Evolutionary conservation across 139 green algal species (phyloP), one percentile per base, ranked within the genome.

Genomic region (Ostreobium quekettii): DNA sequence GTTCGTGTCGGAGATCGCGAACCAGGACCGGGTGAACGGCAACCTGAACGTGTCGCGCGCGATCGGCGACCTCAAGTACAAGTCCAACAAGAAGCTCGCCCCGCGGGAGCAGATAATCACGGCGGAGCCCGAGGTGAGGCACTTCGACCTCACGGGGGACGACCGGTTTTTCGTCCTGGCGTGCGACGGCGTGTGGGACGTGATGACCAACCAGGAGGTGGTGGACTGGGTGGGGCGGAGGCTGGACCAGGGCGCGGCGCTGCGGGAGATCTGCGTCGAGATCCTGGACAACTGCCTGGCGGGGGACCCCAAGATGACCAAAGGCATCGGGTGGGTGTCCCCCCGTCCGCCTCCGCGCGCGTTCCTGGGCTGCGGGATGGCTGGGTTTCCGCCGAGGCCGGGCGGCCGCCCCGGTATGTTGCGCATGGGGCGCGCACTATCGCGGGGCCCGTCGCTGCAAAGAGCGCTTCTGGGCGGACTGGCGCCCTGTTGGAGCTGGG

Each of bases 31-130:
- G 29, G 91, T 97, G 0, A 97, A 97, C 64, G 91, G 90, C 74
- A 96, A 95, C 74, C 82, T 97, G 2, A 96, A 97, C 76, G 80
- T 98, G 69, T 93, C 85, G 2, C 82, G 93, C 32, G 95, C 93
- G 0, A 95, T 98, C 62, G 93, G 93, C 0, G 93, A 98, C 74
- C 79, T 98, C 46, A 90, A 90, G 67, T 97, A 97, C 77, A 97
- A 97, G 82, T 72, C 62, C 64, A 91, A 93, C 67, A 46, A 38
- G 24, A 66, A 85, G 56, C 74, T 90, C 31, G 68, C 72, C 0
- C 62, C 78, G 1, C 80, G 82, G 67, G 81, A 85, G 47, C 82
- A 89, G 65, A 83, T 86, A 29, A 84, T 84, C 53, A 81, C 80
- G 46, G 77, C 81, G 39, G 73, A 82, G 58, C 78, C 81, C 5